These are phyloP conservation scores for Pochonia chlamydosporia DNA, from an alignment of 2,329 filamentous ascomycete genomes.

Conservation along the genomic window DNA sequence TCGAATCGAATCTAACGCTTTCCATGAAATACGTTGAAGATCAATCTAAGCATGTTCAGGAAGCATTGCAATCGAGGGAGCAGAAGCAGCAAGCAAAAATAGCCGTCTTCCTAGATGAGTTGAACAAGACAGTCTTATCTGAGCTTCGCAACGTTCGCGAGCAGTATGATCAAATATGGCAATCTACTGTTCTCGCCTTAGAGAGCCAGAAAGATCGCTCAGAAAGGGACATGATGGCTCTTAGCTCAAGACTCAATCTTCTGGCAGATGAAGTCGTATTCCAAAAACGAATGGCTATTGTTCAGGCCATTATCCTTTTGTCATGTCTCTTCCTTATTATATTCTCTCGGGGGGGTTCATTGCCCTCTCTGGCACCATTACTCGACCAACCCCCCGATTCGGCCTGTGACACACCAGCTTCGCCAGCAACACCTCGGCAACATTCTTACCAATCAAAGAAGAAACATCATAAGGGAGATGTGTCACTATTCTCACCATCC, in stretches of 20 bases:
- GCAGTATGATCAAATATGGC: constrained; percentile 95
- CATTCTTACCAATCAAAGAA: constrained; percentile 3
- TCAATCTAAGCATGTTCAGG: constrained; percentile 83
- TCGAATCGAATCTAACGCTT: constrained; percentile 88
- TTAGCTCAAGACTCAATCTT: constrained; percentile 74
- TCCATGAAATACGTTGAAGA: constrained; percentile 96
- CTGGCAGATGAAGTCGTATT: constrained; percentile 89
- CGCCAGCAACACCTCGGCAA: constrained; percentile 11
- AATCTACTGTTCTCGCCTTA: constrained; percentile 86
- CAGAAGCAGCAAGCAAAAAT: constrained; percentile 83
- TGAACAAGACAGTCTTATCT: constrained; percentile 82
- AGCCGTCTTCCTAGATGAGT: constrained; percentile 68
- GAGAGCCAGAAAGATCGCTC: constrained; percentile 83
- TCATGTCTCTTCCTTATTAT: constrained; percentile 84
- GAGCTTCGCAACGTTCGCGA: constrained; percentile 73
- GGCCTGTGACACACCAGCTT: constrained; percentile 15
- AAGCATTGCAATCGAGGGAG: constrained; percentile 81
- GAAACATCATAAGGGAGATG: not conserved
- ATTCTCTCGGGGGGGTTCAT: constrained; percentile 55
- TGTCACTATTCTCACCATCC: not conserved
- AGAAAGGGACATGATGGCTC: constrained; percentile 74
- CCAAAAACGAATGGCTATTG: constrained; percentile 86
- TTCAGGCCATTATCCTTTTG: constrained; percentile 82
- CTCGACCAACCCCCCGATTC: constrained; percentile 19
- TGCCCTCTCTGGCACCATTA: constrained; percentile 25